Base-by-base conservation (phyloP, 192 early-diverging fungal genomes). In the Chytriomyces sp. region DNA sequence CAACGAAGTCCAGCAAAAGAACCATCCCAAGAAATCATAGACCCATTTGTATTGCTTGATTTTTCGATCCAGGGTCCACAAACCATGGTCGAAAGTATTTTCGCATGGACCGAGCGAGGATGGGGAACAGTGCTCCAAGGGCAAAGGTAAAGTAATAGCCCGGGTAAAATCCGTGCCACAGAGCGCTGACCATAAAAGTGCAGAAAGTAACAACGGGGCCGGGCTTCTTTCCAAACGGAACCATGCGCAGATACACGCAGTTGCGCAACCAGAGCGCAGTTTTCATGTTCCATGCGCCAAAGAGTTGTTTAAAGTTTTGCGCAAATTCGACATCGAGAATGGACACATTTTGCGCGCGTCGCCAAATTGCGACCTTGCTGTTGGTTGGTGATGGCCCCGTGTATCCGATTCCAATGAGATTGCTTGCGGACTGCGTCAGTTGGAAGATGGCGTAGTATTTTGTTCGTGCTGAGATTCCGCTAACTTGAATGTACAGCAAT, bases 111-210 rank as follows among this genome's bases (percentile, higher is more conserved):
- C 91, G 81, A 5, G 84, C 89, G 10, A 83, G 76, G 9, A 82
- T 89, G 67, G 86, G 85, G n/a, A 89, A 78, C 63, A 92, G 75
- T 0, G 90, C 86, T 24, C 86, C 91, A 11, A 85, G 63, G 0
- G 91, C 50, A 64, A 82, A 79, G 28, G 71, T 69, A 18, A 85
- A 82, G 61, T 68, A 81, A 76, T 85, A 82, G 87, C 83, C 94
- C 9, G 93, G 92, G 75, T 92, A 91, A 82, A 97, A 97, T 45
- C 97, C 97, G 75, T 99, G 97, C 97, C 97, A 99, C 69, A 97
- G 88, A 13, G 97, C 94, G 45, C 93, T 94, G 5, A 92, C 90
- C 10, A 87, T 80, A 78, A 94, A 97, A 6, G 96, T 97, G 28
- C 87, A 75, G 43, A 96, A 67, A 0, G 91, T 91, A n/a, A 93